phyloP scores from a whole-genome alignment of 2,329 filamentous ascomycete species.

The Fusarium sublunatum region DNA sequence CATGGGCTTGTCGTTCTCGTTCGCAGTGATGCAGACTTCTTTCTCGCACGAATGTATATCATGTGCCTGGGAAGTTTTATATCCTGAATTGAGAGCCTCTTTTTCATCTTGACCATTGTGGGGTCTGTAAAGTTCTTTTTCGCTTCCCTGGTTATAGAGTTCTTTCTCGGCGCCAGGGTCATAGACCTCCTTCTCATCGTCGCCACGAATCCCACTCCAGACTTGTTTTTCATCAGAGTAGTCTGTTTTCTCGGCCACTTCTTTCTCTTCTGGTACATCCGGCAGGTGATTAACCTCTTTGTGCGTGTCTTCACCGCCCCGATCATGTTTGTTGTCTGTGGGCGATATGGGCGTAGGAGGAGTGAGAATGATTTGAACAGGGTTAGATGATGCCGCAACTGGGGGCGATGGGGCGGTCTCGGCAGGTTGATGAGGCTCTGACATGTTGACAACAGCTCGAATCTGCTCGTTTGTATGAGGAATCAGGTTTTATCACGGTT shows the following conservation, averaged over 20 bases:
- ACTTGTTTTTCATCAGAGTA: conserved; percentile 16
- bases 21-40: neutral
- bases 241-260: conserved; percentile 7
- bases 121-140: neutral
- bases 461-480: neutral
- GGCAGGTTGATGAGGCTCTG: neutral
- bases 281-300: conserved; percentile 22
- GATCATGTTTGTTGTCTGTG: neutral
- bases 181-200: conserved; percentile 23
- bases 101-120: conserved; percentile 18
- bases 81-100: conserved; percentile 5
- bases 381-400: neutral
- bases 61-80: neutral
- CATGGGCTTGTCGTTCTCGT: neutral
- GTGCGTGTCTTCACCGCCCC: conserved; percentile 15
- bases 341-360: conserved; percentile 31
- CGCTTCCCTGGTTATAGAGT: neutral
- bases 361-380: conserved; percentile 34
- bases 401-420: neutral
- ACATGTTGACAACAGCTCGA: conserved; percentile 11
- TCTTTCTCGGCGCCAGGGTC: conserved; percentile 7
- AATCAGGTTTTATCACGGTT: conserved; percentile 6
- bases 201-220: neutral
- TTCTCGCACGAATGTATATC: neutral
- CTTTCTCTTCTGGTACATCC: conserved; percentile 28